Base-by-base conservation (phyloP, 257 asterid genomes). In the Fraxinus anomala region DNA sequence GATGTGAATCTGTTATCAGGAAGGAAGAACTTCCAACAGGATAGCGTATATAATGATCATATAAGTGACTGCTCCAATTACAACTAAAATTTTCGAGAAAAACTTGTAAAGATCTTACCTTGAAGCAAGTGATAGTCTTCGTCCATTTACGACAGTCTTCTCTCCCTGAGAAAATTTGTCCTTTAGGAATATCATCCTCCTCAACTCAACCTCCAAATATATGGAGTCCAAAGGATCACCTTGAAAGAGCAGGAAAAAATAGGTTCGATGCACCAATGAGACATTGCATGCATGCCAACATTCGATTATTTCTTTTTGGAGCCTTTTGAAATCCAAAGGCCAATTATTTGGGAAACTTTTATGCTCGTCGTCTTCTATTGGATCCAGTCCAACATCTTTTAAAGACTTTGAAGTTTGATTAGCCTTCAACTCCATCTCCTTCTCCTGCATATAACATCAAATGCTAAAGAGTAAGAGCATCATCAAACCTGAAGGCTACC, bases 171-270 rank as follows among this genome's bases (percentile, higher is more conserved):
- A 77, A 82, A 89, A 94, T 81, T 86, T 86, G 23, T 91, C 87
- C 80, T 83, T 89, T 76, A 94, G 88, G 87, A 86, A 96, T 68
- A 79, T 81, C 88, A 93, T 85, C 85, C 97, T 90, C 83, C 98
- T 87, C 76, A 91, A 40, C 80, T 96, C 99, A 0, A 96, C 97
- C 89, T 91, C 94, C 85, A 96, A 71, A 82, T 96, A 93, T 78
- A 96, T 84, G 59, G 99, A 96, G 36, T 96, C 99, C 19, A 91
- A 81, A 1, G 96, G 89, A 79, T 93, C 99, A 1, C 99, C 97
- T 86, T 82, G 96, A 82, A 96, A 96, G 28, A 96, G 90, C 76
- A 89, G 87, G 89, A 80, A 89, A 86, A 96, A 93, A 79, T 92
- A 96, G 72, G 97, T 89, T 77, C 99, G 83, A 80, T 92, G 98